Conservation (phyloP, 352 stramenopile genomes). For the Pythium oligandrum region DNA sequence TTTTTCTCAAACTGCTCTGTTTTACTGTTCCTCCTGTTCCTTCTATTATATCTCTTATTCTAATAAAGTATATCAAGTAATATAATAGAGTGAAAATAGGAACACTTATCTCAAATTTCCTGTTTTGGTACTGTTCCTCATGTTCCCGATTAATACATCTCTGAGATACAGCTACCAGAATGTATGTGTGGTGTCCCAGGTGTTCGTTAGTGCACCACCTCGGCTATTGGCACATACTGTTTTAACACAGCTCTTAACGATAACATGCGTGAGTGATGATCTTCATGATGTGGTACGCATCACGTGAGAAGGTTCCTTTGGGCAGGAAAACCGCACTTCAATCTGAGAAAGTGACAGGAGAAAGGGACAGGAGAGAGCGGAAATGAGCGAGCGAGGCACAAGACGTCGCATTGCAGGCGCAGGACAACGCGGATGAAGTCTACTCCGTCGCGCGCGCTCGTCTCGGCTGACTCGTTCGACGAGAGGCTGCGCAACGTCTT, state of each 20-base stretch:
- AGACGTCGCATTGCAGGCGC: slow-evolving; percentile 8
- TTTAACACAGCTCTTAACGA: slow-evolving; percentile 5
- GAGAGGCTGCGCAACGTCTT: slow-evolving; percentile 12
- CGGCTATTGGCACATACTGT: no score
- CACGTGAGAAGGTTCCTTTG: no score
- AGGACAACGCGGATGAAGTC: slow-evolving; percentile 12
- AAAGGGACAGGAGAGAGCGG: slow-evolving; percentile 9
- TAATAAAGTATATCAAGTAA: slow-evolving; percentile 6
- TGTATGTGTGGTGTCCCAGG: slow-evolving; percentile 1
- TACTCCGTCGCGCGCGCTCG: slow-evolving; percentile 10
- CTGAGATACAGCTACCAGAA: slow-evolving; percentile 4
- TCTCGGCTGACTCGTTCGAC: slow-evolving; percentile 15
- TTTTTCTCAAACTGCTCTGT: slow-evolving; percentile 5
- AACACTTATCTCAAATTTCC: neutral
- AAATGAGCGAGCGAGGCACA: slow-evolving; percentile 7
- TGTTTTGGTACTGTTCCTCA: slow-evolving; percentile 1
- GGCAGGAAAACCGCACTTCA: slow-evolving; percentile 7
- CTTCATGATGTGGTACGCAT: slow-evolving; percentile 9
- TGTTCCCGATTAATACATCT: slow-evolving; percentile 4
- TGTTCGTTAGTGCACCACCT: neutral
- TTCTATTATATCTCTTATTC: slow-evolving; percentile 6
- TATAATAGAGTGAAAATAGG: slow-evolving; percentile 5
- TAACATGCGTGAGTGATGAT: slow-evolving; percentile 1
- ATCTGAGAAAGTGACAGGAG: no score
- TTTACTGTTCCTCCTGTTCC: slow-evolving; percentile 2